phyloP scores from a whole-genome alignment of 1,284 basidiomycete species.

The Inonotus hispidus region DNA sequence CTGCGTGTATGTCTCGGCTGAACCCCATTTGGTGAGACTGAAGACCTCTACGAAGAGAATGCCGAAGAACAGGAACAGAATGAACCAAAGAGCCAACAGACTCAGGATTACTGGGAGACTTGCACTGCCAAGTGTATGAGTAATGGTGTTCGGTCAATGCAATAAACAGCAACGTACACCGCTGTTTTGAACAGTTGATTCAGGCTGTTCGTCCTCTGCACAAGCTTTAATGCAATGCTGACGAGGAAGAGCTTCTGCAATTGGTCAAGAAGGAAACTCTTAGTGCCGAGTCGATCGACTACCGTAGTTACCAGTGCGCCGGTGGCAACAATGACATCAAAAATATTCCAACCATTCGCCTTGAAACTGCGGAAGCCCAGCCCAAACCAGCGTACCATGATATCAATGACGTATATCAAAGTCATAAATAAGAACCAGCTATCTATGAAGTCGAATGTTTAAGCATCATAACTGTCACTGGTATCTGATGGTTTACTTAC shows the following conservation, averaged over 20 bases:
- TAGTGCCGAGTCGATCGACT: constrained; percentile 57
- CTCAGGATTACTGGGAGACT: constrained; percentile 87
- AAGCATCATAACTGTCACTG: background rate
- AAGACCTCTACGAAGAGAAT: constrained; percentile 93
- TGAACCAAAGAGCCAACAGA: constrained; percentile 85
- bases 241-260: constrained; percentile 95
- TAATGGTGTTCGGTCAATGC: constrained; percentile 7
- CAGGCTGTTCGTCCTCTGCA: constrained; percentile 83
- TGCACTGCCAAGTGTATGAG: constrained; percentile 43
- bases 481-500: constrained; percentile 37
- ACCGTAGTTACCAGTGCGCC: constrained; percentile 87
- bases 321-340: constrained; percentile 78
- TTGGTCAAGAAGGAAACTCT: constrained; percentile 55
- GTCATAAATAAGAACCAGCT: constrained; percentile 76
- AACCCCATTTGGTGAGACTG: constrained; percentile 85
- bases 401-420: constrained; percentile 74
- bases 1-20: constrained; percentile 62
- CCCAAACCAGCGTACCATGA: constrained; percentile 74
- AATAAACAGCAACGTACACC: constrained; percentile 59
- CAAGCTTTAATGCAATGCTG: constrained; percentile 90
- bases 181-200: constrained; percentile 98
- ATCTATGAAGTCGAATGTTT: constrained; percentile 39
- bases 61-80: constrained; percentile 89
- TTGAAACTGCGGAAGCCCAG: constrained; percentile 83
- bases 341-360: constrained; percentile 90